Evolutionary conservation across 2,329 filamentous ascomycete species (phyloP).

Genomic region (Monosporascus ibericus): DNA sequence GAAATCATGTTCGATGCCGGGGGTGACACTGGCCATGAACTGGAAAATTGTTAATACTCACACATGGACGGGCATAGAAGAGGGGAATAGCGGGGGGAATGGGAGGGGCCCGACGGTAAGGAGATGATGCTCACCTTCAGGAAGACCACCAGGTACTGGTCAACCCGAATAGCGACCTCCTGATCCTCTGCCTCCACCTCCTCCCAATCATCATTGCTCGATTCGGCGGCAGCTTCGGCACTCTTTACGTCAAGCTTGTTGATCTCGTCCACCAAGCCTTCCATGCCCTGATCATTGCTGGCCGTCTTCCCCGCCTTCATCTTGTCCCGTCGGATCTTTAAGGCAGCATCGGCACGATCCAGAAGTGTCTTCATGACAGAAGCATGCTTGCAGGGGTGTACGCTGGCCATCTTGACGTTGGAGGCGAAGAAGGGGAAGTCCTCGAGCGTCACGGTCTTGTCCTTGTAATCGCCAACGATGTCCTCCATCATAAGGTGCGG

Average conservation of each 20-base stretch:
- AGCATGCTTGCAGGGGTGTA: slow-evolving; percentile 96
- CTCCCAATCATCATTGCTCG: slow-evolving; percentile 57
- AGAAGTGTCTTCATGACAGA: slow-evolving; percentile 97
- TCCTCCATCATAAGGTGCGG: slow-evolving; percentile 92
- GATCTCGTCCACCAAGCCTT: slow-evolving; percentile 80
- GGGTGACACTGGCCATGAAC: slow-evolving; percentile 86
- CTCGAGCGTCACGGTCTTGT: slow-evolving; percentile 97
- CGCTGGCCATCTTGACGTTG: slow-evolving; percentile 89
- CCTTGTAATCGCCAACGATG: slow-evolving; percentile 92
- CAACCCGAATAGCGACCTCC: slow-evolving; percentile 77
- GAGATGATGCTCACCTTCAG: slow-evolving; percentile 57
- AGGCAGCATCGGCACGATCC: slow-evolving; percentile 86
- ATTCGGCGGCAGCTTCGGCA: slow-evolving; percentile 45
- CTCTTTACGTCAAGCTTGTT: slow-evolving; percentile 54
- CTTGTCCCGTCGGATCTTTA: slow-evolving; percentile 84
- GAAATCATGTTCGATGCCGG: slow-evolving; percentile 95
- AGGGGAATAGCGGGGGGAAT: not conserved
- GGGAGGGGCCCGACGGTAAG: not conserved
- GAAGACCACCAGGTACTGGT: slow-evolving; percentile 84
- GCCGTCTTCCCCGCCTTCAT: slow-evolving; percentile 54
- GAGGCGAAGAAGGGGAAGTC: slow-evolving; percentile 94
- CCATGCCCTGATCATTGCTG: slow-evolving; percentile 57
- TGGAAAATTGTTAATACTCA: slow-evolving; percentile 25
- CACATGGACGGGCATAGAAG: not conserved
- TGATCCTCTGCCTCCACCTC: slow-evolving; percentile 61